phyloP scores from a whole-genome alignment of 352 stramenopile genomes.

The Pythium aristosporum region DNA sequence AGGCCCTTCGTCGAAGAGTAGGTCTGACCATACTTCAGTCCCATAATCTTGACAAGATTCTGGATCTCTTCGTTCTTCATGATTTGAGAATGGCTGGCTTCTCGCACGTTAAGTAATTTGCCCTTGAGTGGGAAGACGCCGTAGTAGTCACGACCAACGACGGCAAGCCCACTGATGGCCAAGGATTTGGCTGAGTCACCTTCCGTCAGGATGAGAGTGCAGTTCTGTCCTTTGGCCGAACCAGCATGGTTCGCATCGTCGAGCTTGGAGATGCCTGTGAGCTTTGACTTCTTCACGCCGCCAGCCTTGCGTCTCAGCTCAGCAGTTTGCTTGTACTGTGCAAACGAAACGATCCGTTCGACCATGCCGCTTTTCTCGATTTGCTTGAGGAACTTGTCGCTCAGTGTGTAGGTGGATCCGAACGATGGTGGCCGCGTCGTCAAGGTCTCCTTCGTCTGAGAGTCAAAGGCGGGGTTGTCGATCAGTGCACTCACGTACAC shows the following conservation, averaged over 20 bases:
- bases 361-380: slow-evolving; percentile 90
- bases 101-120: slow-evolving; percentile 99
- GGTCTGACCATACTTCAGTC: slow-evolving; percentile 94
- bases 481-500: slow-evolving; percentile 97
- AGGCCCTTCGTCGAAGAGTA: slow-evolving; percentile 89
- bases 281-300: slow-evolving; percentile 74
- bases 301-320: slow-evolving; percentile 87
- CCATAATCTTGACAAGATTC: slow-evolving; percentile 96
- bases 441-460: slow-evolving; percentile 97
- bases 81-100: slow-evolving; percentile 96
- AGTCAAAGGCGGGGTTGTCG: slow-evolving; percentile 98
- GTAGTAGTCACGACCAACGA: slow-evolving; percentile 96
- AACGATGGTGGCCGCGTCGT: slow-evolving; percentile 88
- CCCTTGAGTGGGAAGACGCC: slow-evolving; percentile 97
- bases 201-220: slow-evolving; percentile 99
- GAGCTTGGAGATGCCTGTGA: slow-evolving; percentile 94
- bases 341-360: slow-evolving; percentile 89
- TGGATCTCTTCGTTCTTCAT: slow-evolving; percentile 98
- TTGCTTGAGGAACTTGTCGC: slow-evolving; percentile 87
- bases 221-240: slow-evolving; percentile 86
- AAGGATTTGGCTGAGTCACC: slow-evolving; percentile 98
- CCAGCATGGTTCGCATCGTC: slow-evolving; percentile 97
- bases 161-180: slow-evolving; percentile 94
- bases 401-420: slow-evolving; percentile 83
- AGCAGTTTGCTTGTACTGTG: slow-evolving; percentile 90